Conservation (phyloP, 306 rosid genomes). For the Glycine latifolia region DNA sequence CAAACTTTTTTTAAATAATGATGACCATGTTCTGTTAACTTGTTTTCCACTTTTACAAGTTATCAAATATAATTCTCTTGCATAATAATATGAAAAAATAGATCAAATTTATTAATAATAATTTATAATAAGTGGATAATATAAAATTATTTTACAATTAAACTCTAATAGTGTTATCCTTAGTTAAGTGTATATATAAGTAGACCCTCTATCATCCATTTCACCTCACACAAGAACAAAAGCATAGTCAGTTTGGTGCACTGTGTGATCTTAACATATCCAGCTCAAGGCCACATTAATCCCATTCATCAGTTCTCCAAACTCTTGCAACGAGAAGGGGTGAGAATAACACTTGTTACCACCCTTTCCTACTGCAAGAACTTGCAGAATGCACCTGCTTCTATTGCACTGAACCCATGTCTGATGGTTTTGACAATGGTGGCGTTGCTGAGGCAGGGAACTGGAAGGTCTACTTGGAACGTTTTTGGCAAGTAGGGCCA, state of each 20-base stretch:
- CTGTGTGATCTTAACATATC: conserved; percentile 51
- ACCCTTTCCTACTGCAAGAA: conserved; percentile 37
- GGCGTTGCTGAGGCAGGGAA: neutral
- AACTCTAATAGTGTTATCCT: neutral
- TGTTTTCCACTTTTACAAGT: too few species aligned
- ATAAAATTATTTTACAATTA: too few species aligned
- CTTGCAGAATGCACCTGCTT: neutral
- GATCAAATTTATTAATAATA: too few species aligned
- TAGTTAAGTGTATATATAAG: neutral
- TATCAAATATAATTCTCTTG: too few species aligned
- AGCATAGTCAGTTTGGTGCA: conserved; percentile 30
- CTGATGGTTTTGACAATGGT: conserved; percentile 55
- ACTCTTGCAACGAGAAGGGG: conserved; percentile 41
- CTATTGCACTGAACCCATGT: conserved; percentile 49
- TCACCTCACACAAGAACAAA: neutral
- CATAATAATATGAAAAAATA: neutral
- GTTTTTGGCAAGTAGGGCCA: conserved; percentile 47
- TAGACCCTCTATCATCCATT: neutral
- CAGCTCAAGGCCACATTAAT: conserved; percentile 56
- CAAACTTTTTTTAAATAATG: neutral
- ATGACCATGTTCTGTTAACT: neutral
- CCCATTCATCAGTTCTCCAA: conserved; percentile 50
- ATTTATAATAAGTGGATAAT: too few species aligned
- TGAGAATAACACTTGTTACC: conserved; percentile 48
- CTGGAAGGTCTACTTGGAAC: neutral